Evolutionary conservation across 805 yeast genomes (phyloP), one percentile per base, ranked within the genome.

Genomic region (Nakazawaea ishiwadae): DNA sequence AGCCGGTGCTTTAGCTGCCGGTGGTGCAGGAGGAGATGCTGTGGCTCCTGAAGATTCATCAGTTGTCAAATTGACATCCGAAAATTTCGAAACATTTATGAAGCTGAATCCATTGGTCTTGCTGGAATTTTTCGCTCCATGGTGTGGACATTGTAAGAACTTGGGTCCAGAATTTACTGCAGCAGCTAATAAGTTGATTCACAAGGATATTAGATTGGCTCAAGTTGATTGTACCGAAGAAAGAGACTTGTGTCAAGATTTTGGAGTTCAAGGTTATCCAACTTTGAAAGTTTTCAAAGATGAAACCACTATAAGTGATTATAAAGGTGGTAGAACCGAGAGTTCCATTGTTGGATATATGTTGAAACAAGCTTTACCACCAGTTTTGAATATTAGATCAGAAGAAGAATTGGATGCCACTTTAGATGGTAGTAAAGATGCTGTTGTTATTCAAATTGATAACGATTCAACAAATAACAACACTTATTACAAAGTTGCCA

Each of bases 81-180:
- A 72, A 29, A 74, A 73, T 45, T 91, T 86, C 60, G 74, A 75
- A 44, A 61, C 70, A 12, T 87, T 85, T 62, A 64, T 91, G 49
- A 63, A 67, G 37, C 77, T 73, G 42, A 84, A 90, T 68, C 84
- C 88, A 27, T 71, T 90, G 51, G 95, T 87, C 17, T 66, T 87
- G 48, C 84, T 91, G 16, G 95, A 87, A 65, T 87, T 87, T 65
- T 87, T 82, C 61, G 96, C 96, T 14, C 95, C 97, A 60, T 91
- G 98, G 97, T 90, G 97, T 73, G 96, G 96, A 14, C 93, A 90
- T 68, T 90, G 97, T 74, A 88, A 90, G 71, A 75, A 75, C 37
- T 67, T 87, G 50, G 96, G 88, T 10, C 96, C 96, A 27, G 82
- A 87, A 62, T 85, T 73, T 51, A 69, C 79, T 40, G 63, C 75